A percentile compares a stretch with the other conserved stretches of the same genome.
These are phyloP conservation scores for Colletotrichum magnum DNA, from an alignment of 2,329 filamentous ascomycete genomes.

Conservation along the genomic window DNA sequence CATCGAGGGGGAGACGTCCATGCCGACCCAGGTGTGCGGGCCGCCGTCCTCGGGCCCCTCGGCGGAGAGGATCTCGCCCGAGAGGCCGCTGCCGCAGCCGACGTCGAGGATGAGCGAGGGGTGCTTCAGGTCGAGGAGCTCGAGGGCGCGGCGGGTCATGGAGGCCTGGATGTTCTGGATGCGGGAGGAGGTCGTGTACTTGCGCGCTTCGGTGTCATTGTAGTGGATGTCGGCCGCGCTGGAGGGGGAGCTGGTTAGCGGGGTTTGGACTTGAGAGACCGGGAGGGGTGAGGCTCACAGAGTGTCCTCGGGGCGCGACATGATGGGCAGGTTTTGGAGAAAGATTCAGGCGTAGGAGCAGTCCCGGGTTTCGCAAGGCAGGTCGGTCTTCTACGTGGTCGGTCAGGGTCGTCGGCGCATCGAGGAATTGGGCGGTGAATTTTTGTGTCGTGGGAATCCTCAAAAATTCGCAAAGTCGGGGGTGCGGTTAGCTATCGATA, in stretches of 20 bases:
- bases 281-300: constrained; percentile 72
- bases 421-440: constrained; percentile 28
- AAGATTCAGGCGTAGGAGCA: not conserved
- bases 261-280: constrained; percentile 13
- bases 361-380: not conserved
- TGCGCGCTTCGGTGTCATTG: constrained; percentile 93
- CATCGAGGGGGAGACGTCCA: constrained; percentile 97
- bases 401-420: constrained; percentile 29
- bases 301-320: constrained; percentile 97
- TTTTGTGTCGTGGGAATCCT: constrained; percentile 38
- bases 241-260: constrained; percentile 38
- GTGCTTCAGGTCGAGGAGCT: constrained; percentile 84
- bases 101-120: constrained; percentile 94
- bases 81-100: constrained; percentile 96
- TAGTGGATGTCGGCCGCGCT: constrained; percentile 98
- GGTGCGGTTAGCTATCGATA: constrained; percentile 38
- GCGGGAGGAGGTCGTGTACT: constrained; percentile 96
- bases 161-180: constrained; percentile 95
- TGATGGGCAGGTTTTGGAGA: constrained; percentile 59
- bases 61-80: constrained; percentile 91
- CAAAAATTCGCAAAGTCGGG: constrained; percentile 33
- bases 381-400: not conserved
- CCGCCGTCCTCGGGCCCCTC: constrained; percentile 79
- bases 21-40: constrained; percentile 95
- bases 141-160: constrained; percentile 94